phyloP scores from a whole-genome alignment of 768 basidiomycete genomes.

The Tylopilus felleus region DNA sequence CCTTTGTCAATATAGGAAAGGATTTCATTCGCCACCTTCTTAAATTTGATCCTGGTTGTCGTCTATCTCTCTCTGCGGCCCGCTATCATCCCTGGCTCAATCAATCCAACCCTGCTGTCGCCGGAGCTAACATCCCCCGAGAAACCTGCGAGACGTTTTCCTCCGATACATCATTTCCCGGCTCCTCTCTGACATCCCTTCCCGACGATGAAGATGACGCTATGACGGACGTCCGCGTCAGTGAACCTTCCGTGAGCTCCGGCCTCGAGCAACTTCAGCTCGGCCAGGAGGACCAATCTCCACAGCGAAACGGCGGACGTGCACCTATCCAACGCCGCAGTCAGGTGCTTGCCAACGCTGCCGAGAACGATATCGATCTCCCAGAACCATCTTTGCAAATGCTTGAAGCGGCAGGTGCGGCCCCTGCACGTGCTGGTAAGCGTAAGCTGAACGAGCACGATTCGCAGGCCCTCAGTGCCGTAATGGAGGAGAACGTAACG shows the following conservation, averaged over 20 bases:
- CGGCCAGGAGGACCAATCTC: constrained; percentile 14
- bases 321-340: constrained; percentile 45
- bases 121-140: background rate
- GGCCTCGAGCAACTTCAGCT: constrained; percentile 35
- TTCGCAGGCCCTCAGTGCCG: constrained; percentile 26
- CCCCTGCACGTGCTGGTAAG: constrained; percentile 32
- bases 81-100: constrained; percentile 76
- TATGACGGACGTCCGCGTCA: constrained; percentile 11
- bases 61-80: constrained; percentile 72
- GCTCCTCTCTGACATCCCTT: constrained; percentile 22
- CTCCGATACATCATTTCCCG: constrained; percentile 11
- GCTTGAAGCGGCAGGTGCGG: constrained; percentile 34
- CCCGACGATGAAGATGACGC: constrained; percentile 21
- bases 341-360: constrained; percentile 45
- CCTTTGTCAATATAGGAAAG: constrained; percentile 47
- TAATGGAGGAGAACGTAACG: constrained; percentile 14
- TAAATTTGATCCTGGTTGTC: constrained; percentile 53
- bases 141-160: constrained; percentile 1
- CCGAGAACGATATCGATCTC: constrained; percentile 38
- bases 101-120: background rate
- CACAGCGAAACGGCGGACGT: constrained; percentile 13
- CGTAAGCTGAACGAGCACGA: constrained; percentile 35
- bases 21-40: constrained; percentile 70
- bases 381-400: constrained; percentile 58
- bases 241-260: constrained; percentile 29